Evolutionary conservation across 2,329 filamentous ascomycete genomes (phyloP).

Genomic region (Colletotrichum lupini): DNA sequence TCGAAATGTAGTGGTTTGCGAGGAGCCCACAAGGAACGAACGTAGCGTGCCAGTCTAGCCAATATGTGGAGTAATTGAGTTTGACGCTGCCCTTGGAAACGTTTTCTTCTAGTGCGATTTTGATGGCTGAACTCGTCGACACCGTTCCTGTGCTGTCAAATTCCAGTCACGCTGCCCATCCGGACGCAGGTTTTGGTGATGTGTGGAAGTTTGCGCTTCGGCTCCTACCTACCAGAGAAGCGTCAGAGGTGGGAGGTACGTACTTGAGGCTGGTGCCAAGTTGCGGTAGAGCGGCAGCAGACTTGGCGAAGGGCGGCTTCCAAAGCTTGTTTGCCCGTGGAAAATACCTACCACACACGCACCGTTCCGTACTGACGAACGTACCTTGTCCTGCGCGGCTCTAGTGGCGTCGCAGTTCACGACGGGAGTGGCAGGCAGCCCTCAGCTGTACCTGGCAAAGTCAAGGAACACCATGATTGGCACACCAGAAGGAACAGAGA

Average conservation of each 20-base stretch:
- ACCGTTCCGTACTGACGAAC: background rate
- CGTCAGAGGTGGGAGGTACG: background rate
- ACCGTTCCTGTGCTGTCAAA: background rate
- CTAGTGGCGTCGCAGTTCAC: background rate
- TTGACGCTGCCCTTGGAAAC: background rate
- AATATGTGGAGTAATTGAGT: background rate
- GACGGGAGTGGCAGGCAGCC: background rate
- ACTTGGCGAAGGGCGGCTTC: slow-evolving; percentile 19
- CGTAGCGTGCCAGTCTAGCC: background rate
- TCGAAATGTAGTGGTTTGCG: background rate
- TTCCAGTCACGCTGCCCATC: background rate
- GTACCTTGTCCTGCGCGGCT: background rate
- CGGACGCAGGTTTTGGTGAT: background rate
- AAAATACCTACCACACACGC: too few relatives aligned
- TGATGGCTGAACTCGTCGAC: background rate
- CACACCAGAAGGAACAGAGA: background rate
- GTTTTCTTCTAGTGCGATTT: background rate
- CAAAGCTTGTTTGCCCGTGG: slow-evolving; percentile 28
- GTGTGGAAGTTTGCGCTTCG: background rate
- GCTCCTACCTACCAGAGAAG: background rate
- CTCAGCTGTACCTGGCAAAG: background rate
- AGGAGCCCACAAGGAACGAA: background rate
- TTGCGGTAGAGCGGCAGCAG: slow-evolving; percentile 28
- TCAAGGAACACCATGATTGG: background rate
- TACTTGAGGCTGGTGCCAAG: slow-evolving; percentile 18